Evolutionary conservation across 192 early-diverging fungal genomes (phyloP).

Genomic region (Podila verticillata): DNA sequence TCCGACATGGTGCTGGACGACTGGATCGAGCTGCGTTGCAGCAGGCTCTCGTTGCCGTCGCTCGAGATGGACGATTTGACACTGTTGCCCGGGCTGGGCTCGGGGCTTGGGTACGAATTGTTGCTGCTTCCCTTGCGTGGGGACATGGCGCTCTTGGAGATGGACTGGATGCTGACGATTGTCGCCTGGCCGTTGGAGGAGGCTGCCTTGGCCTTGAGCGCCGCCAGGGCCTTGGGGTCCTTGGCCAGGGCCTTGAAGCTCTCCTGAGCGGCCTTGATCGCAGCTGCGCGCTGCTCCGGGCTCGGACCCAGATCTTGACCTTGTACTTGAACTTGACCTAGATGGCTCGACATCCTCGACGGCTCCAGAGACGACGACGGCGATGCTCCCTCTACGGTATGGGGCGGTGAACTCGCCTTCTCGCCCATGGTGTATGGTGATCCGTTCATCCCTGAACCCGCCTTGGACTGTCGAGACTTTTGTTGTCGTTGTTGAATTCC

Average conservation of each 20-base stretch:
- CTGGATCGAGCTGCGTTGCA: background rate
- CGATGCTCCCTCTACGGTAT: slow-evolving; percentile 1
- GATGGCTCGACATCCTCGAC: slow-evolving; percentile 4
- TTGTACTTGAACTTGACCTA: slow-evolving; percentile 1
- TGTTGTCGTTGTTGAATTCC: slow-evolving; percentile 9
- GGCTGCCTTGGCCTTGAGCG: slow-evolving; percentile 10
- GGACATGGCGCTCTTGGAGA: slow-evolving; percentile 7
- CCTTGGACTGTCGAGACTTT: slow-evolving; percentile 23
- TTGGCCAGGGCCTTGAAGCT: slow-evolving; percentile 33
- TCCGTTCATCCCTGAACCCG: slow-evolving; percentile 6
- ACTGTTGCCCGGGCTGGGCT: background rate
- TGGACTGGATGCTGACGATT: slow-evolving; percentile 31
- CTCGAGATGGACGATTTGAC: background rate
- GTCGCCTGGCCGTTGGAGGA: slow-evolving; percentile 3
- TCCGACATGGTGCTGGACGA: background rate
- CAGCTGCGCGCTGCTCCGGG: slow-evolving; percentile 32
- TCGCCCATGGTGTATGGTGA: background rate
- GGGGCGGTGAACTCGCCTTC: background rate
- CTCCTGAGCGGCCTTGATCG: slow-evolving; percentile 25
- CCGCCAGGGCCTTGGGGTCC: slow-evolving; percentile 25
- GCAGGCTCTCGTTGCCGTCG: background rate
- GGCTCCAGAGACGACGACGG: background rate
- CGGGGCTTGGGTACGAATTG: background rate
- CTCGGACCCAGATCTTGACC: slow-evolving; percentile 12
- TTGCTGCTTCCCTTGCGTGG: slow-evolving; percentile 15